Conservation (phyloP, 208 protist genomes). For the Wallacemonas sp. region DNA sequence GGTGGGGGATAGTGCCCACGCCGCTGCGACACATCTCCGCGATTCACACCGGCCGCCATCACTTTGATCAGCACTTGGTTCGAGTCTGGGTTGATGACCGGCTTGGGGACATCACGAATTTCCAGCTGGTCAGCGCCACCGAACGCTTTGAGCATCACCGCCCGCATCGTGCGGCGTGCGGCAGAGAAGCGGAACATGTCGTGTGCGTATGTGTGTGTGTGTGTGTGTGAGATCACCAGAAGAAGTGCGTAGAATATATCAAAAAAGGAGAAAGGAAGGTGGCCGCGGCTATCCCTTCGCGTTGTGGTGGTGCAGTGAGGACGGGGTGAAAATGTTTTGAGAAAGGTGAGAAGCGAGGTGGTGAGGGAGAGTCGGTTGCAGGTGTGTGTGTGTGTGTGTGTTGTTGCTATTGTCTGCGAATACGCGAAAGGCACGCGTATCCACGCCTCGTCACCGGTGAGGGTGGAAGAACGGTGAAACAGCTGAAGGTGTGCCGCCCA, state of each 20-base stretch:
- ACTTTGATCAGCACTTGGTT: conserved; percentile 84
- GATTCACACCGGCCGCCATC: conserved; percentile 84
- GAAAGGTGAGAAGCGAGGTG: no score
- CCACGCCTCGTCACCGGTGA: no score
- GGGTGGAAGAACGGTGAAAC: no score
- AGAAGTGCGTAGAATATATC: background rate
- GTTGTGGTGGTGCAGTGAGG: no score
- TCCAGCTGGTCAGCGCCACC: conserved; percentile 49
- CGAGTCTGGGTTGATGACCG: conserved; percentile 22
- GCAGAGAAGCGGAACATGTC: background rate
- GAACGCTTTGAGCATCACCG: conserved; percentile 66
- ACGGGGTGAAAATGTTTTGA: no score
- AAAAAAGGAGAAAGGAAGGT: background rate
- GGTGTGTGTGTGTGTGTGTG: no score
- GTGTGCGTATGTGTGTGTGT: background rate
- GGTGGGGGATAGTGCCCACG: conserved; percentile 85
- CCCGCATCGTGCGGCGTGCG: conserved; percentile 43
- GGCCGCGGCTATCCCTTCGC: no score
- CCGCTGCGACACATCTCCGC: conserved; percentile 76
- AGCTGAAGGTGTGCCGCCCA: no score
- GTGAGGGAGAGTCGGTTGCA: no score
- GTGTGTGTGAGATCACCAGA: background rate
- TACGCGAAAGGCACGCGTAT: no score
- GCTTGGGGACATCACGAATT: conserved; percentile 41
- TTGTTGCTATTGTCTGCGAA: no score